Percentiles rank a stretch among this genome's conserved stretches.
These are phyloP conservation scores for Atkinsonella hypoxylon DNA, from an alignment of 2,329 filamentous ascomycete genomes.

Conservation along the genomic window DNA sequence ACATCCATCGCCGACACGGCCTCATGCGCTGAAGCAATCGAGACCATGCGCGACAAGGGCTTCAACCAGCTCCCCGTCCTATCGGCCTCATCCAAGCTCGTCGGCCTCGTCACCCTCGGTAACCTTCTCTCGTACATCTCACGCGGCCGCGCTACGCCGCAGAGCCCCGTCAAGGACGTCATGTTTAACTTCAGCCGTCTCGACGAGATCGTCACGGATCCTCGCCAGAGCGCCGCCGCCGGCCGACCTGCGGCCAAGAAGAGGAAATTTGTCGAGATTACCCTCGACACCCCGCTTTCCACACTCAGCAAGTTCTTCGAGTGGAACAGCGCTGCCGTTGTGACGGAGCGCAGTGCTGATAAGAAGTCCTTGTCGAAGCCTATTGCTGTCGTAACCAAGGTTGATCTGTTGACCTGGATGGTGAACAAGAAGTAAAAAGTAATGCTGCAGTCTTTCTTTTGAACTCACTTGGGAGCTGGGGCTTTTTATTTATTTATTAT, in stretches of 20 bases:
- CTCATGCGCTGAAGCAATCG: conserved; percentile 75
- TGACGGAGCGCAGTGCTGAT: conserved; percentile 61
- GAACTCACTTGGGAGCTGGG: too few species aligned
- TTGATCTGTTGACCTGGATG: conserved; percentile 88
- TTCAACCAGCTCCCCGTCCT: conserved; percentile 96
- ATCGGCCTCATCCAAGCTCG: conserved; percentile 56
- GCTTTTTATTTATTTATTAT: not conserved
- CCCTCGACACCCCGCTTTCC: conserved; percentile 71
- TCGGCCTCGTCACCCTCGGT: conserved; percentile 86
- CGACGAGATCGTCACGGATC: conserved; percentile 83
- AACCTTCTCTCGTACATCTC: conserved; percentile 89
- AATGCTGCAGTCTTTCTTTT: not conserved
- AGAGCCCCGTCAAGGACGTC: conserved; percentile 67
- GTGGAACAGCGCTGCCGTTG: conserved; percentile 93
- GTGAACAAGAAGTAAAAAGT: conserved; percentile 46
- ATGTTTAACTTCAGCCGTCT: conserved; percentile 95
- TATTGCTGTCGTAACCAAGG: conserved; percentile 87
- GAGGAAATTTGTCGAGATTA: conserved; percentile 86
- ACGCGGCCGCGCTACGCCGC: conserved; percentile 62
- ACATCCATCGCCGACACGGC: conserved; percentile 66
- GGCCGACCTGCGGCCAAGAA: conserved; percentile 29
- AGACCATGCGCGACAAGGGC: conserved; percentile 95
- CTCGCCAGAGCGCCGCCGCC: conserved; percentile 46
- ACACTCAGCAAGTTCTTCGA: conserved; percentile 88
- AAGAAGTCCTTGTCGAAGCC: conserved; percentile 56